phyloP scores from a whole-genome alignment of 306 rosid species.

The Phaseolus lunatus region DNA sequence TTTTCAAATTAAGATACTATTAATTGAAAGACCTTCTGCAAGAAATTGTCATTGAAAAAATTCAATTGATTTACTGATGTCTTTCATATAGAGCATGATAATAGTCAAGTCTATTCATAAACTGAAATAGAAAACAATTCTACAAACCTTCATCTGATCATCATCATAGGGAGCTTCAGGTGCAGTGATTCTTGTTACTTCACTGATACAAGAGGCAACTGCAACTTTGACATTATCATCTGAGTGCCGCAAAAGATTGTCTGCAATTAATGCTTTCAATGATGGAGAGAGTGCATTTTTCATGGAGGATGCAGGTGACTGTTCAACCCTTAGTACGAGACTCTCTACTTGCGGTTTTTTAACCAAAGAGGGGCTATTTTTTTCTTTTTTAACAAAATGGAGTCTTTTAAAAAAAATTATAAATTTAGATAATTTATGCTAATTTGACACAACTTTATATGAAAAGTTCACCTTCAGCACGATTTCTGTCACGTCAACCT shows the following conservation, averaged over 20 bases:
- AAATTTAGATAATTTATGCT: too few species aligned
- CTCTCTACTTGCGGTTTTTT: slow-evolving; percentile 64
- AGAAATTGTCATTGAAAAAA: neutral
- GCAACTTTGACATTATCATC: slow-evolving; percentile 83
- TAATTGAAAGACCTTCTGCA: slow-evolving; percentile 84
- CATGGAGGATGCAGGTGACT: slow-evolving; percentile 78
- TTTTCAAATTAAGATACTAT: slow-evolving; percentile 90
- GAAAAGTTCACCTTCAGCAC: too few species aligned
- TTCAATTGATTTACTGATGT: slow-evolving; percentile 1
- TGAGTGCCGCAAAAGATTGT: slow-evolving; percentile 67
- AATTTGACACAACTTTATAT: too few species aligned
- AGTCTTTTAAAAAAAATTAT: too few species aligned
- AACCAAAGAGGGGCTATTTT: too few species aligned
- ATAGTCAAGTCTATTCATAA: neutral
- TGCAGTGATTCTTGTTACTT: slow-evolving; percentile 94
- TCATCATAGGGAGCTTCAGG: slow-evolving; percentile 97
- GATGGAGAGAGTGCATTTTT: slow-evolving; percentile 78
- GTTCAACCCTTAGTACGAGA: slow-evolving; percentile 74
- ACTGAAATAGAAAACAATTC: neutral
- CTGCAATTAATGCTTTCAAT: slow-evolving; percentile 69
- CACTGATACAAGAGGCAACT: slow-evolving; percentile 90
- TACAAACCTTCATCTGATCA: slow-evolving; percentile 86
- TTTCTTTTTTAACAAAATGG: too few species aligned
- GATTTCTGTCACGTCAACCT: too few species aligned
- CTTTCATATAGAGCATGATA: neutral